Evolutionary conservation across 2,329 filamentous ascomycete species (phyloP), one percentile per base, ranked within the genome.

Genomic region (Mycocentrospora acerina): DNA sequence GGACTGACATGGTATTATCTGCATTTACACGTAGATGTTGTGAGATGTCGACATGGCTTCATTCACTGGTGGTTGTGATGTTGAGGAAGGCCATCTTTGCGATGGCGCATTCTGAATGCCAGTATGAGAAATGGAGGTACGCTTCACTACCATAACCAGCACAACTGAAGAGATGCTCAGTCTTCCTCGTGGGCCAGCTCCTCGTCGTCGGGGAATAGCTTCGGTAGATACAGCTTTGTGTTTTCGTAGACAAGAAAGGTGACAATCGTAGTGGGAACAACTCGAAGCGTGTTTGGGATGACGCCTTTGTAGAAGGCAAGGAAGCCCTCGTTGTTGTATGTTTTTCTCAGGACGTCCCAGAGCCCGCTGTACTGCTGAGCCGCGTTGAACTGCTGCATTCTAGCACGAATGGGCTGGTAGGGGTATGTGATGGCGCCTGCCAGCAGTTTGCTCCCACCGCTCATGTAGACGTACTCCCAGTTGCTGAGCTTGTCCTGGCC

Each of bases 231-330:
- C 51, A 79, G 82, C 70, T 86, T 90, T 43, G 86, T 84, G 67
- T 97, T 97, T 73, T 98, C 93, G 69, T 97, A 97, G 16, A 97
- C 90, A 56, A 98, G 69, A 64, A 98, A 97, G 2, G 91, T 97
- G 37, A 96, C 88, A 80, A 93, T 95, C 3, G 93, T 97, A 22
- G 90, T 90, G 3, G 93, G 93, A 67, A 98, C 75, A 18, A 97
- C 93, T 45, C 93, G 80, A 35, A 95, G 74, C n/a, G 95, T 78
- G 51, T 91, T 95, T 1, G 91, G 90, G 27, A 88, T 82, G 40
- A 97, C 73, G 2, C 93, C 93, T 51, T 90, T 88, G 68, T 97
- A 98, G 68, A 96, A 97, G 0, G 91, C 91, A 8, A 78, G 72
- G 22, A 86, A 43, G 0, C 93, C 90, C 61, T 96, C 90, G 52